These are phyloP conservation scores for Bruguiera hainesii DNA, from an alignment of 441 rosid species.

Conservation along the genomic window DNA sequence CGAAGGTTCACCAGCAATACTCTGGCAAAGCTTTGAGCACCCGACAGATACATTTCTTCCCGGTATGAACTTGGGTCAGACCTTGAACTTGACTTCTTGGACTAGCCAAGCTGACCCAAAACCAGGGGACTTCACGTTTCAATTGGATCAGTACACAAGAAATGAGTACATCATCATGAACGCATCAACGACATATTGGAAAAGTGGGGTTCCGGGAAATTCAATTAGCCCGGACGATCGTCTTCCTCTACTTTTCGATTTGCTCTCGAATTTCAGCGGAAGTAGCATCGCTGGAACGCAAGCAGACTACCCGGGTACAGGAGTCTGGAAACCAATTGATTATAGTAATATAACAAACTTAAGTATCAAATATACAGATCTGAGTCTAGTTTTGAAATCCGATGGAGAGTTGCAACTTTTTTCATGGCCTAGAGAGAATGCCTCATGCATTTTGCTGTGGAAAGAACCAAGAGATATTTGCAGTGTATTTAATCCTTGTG, in stretches of 20 bases:
- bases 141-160: slow-evolving; percentile 12
- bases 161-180: slow-evolving; percentile 18
- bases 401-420: slow-evolving; percentile 29
- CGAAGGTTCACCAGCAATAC: background rate
- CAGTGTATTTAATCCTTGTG: slow-evolving; percentile 29
- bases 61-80: slow-evolving; percentile 25
- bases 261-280: slow-evolving; percentile 12
- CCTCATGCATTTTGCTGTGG: slow-evolving; percentile 22
- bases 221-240: slow-evolving; percentile 20
- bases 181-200: slow-evolving; percentile 17
- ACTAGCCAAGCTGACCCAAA: slow-evolving; percentile 18
- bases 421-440: background rate
- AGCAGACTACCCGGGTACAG: background rate
- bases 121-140: slow-evolving; percentile 27
- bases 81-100: slow-evolving; percentile 28
- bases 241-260: background rate
- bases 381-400: slow-evolving; percentile 31
- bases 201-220: slow-evolving; percentile 26
- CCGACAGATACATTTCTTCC: slow-evolving; percentile 43
- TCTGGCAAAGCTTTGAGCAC: slow-evolving; percentile 39
- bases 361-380: background rate
- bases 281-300: background rate
- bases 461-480: slow-evolving; percentile 34
- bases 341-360: background rate
- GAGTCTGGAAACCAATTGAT: background rate